These are phyloP conservation scores for Boletus smithii DNA, from an alignment of 1,284 basidiomycete species.

Conservation along the genomic window DNA sequence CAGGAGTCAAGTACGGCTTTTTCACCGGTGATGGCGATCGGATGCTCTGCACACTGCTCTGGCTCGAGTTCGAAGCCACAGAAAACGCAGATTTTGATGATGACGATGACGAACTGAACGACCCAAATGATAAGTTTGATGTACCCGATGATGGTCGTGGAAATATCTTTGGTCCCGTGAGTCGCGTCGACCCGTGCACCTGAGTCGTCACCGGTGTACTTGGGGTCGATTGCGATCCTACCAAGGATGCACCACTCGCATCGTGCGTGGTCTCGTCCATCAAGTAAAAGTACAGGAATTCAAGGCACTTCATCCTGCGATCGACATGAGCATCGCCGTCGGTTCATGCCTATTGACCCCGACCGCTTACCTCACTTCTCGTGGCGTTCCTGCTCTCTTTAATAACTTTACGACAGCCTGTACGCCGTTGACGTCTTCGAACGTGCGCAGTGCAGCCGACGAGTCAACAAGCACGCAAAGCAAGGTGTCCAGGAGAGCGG, in stretches of 20 bases:
- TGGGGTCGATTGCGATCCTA: conserved; percentile 19
- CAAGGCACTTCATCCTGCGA: conserved; percentile 87
- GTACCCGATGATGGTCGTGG: conserved; percentile 19
- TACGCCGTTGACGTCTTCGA: conserved; percentile 74
- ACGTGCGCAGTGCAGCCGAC: conserved; percentile 64
- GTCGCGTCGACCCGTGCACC: conserved; percentile 31
- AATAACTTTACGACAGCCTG: conserved; percentile 79
- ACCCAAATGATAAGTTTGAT: conserved; percentile 36
- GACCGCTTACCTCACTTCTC: conserved; percentile 71
- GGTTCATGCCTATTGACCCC: neutral
- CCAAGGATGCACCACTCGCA: conserved; percentile 2
- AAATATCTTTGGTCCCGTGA: conserved; percentile 24
- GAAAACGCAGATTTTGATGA: conserved; percentile 46
- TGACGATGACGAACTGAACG: conserved; percentile 34
- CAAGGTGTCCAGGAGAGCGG: conserved; percentile 74
- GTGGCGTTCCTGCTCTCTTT: conserved; percentile 75
- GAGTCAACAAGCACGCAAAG: conserved; percentile 84
- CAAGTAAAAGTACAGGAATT: conserved; percentile 90
- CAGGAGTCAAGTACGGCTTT: conserved; percentile 31
- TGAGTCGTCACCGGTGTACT: conserved; percentile 34
- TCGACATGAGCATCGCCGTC: conserved; percentile 2
- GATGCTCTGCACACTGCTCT: conserved; percentile 27
- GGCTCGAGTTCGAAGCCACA: conserved; percentile 39
- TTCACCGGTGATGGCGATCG: conserved; percentile 29
- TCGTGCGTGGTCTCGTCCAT: conserved; percentile 63